Conservation (phyloP, 805 yeast species). For the Cyberlindnera saturnus region DNA sequence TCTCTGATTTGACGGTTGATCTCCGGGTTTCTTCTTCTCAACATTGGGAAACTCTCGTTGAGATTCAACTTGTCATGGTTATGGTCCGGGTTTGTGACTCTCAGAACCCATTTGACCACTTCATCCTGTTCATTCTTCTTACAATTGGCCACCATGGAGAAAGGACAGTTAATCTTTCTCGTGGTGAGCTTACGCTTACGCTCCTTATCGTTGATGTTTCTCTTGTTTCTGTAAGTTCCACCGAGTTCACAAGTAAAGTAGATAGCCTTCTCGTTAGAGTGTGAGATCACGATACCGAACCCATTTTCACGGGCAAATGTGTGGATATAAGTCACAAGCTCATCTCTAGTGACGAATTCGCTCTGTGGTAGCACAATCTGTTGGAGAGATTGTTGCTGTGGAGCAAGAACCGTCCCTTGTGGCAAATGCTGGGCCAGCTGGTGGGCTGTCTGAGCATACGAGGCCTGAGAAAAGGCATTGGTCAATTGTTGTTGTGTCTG, state of each 20-base stretch:
- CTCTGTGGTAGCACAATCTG: constrained; percentile 21
- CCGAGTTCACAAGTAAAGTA: constrained; percentile 27
- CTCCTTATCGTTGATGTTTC: constrained; percentile 26
- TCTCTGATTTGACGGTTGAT: constrained; percentile 26
- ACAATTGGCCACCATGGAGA: constrained; percentile 27
- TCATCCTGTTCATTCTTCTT: constrained; percentile 24
- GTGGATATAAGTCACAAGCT: constrained; percentile 22
- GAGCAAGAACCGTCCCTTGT: constrained; percentile 10
- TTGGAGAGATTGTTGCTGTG: constrained; percentile 13
- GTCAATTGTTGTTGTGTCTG: constrained; percentile 11
- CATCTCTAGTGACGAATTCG: constrained; percentile 20
- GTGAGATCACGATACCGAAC: constrained; percentile 27
- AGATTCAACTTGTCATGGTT: constrained; percentile 25
- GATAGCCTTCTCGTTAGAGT: constrained; percentile 26
- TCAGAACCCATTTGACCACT: constrained; percentile 21
- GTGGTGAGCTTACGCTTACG: constrained; percentile 26
- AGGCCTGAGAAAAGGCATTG: constrained; percentile 8
- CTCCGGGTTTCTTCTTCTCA: constrained; percentile 27
- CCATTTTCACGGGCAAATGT: constrained; percentile 26
- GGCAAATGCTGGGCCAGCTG: constrained; percentile 20
- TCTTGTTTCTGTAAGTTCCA: constrained; percentile 25
- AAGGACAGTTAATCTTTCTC: constrained; percentile 26
- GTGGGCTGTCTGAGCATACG: constrained; percentile 12
- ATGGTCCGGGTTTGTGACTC: constrained; percentile 24
- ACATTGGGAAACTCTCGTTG: constrained; percentile 25